Percentiles rank a stretch among this genome's conserved stretches.
Conservation (phyloP, 192 early-diverging fungal genomes). For the Linderina pennispora region DNA sequence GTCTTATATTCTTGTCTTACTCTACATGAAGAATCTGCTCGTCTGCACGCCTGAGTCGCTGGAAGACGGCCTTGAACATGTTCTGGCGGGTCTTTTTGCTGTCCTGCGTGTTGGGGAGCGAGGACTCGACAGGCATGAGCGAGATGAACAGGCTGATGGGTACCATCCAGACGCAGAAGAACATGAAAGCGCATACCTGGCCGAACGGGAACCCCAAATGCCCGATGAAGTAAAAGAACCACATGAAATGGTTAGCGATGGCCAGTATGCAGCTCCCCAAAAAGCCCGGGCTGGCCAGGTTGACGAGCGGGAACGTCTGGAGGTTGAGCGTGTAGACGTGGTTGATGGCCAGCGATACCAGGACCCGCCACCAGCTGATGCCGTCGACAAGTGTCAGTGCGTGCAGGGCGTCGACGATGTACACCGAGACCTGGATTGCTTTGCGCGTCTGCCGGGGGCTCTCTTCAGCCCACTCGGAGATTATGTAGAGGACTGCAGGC, state of each 20-base stretch:
- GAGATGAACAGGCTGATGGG: conserved; percentile 92
- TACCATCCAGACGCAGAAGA: conserved; percentile 89
- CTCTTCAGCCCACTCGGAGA: conserved; percentile 46
- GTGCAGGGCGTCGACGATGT: conserved; percentile 64
- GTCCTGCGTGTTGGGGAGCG: conserved; percentile 48
- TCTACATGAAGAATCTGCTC: conserved; percentile 24
- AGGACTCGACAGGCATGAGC: conserved; percentile 46
- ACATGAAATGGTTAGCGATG: conserved; percentile 85
- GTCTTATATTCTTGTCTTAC: too few relatives aligned
- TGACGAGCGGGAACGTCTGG: conserved; percentile 76
- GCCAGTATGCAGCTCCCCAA: conserved; percentile 77
- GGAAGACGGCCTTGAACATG: conserved; percentile 28
- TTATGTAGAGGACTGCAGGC: conserved; percentile 38
- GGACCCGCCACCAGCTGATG: conserved; percentile 60
- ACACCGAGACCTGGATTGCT: conserved; percentile 18
- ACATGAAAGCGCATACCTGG: conserved; percentile 89
- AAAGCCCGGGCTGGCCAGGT: conserved; percentile 65
- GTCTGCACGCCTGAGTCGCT: conserved; percentile 5
- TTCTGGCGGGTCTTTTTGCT: conserved; percentile 15
- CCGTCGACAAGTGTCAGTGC: conserved; percentile 73
- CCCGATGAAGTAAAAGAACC: conserved; percentile 88
- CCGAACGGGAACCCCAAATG: conserved; percentile 61
- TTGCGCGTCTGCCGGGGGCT: conserved; percentile 25
- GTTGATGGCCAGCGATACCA: conserved; percentile 71
- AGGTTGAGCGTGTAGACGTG: conserved; percentile 77